Percentiles rank a stretch among this genome's conserved stretches.
phyloP scores from a whole-genome alignment of 2,329 filamentous ascomycete genomes.

The Rachicladosporium sp. region DNA sequence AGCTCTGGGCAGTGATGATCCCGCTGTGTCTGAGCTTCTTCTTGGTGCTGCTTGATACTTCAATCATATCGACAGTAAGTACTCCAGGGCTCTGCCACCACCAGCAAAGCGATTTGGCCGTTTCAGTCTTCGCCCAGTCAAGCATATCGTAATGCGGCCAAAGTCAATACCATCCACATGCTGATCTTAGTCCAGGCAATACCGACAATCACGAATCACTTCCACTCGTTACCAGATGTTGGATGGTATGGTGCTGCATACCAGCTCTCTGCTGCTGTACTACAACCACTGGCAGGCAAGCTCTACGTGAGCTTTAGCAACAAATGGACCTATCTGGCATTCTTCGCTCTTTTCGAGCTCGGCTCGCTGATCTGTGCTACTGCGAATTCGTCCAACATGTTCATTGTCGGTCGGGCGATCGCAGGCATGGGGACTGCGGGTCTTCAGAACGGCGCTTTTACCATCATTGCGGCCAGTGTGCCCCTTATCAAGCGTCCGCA shows the following conservation, averaged over 20 bases:
- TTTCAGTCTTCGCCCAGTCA: not conserved
- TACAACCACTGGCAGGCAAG: conserved; percentile 12
- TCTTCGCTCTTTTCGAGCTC: conserved; percentile 18
- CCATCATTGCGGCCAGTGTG: conserved; percentile 7
- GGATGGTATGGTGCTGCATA: conserved; percentile 28
- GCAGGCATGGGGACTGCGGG: conserved; percentile 42
- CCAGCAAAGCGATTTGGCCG: not conserved
- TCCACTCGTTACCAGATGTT: conserved; percentile 29
- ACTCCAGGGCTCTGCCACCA: not conserved
- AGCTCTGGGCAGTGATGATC: conserved; percentile 24
- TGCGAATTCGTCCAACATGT: conserved; percentile 37
- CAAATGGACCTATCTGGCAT: conserved; percentile 10
- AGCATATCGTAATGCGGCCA: not conserved
- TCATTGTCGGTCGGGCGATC: conserved; percentile 44
- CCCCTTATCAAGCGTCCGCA: conserved; percentile 8
- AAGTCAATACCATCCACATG: not conserved
- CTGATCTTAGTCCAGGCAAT: conserved; percentile 18
- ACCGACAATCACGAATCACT: conserved; percentile 29
- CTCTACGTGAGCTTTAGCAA: conserved; percentile 9
- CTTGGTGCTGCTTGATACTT: conserved; percentile 13
- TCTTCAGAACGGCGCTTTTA: conserved; percentile 8
- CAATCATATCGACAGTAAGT: conserved; percentile 9
- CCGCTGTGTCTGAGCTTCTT: conserved; percentile 25
- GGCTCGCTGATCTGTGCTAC: conserved; percentile 43
- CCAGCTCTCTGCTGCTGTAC: conserved; percentile 7